Evolutionary conservation across 192 early-diverging fungal genomes (phyloP).

Genomic region (Backusella tuberculispora): DNA sequence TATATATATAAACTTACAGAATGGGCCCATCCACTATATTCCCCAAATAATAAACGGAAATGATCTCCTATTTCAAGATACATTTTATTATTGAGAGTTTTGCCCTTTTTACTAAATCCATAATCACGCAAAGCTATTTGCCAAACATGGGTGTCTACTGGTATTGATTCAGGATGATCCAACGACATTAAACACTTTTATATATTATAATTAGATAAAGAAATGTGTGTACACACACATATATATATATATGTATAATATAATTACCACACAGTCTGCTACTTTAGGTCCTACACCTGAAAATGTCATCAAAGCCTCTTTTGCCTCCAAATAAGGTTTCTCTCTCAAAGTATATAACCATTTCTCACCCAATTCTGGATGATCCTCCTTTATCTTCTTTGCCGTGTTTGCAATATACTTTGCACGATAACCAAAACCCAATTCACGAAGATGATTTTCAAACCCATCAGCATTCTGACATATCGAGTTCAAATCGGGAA

Average conservation of each 20-base stretch:
- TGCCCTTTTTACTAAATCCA: constrained; percentile 50
- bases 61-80: constrained; percentile 74
- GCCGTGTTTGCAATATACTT: constrained; percentile 87
- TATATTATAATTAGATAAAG: not conserved
- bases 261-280: constrained; percentile 86
- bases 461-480: constrained; percentile 48
- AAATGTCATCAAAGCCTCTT: constrained; percentile 67
- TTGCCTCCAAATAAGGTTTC: constrained; percentile 57
- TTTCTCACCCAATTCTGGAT: constrained; percentile 48
- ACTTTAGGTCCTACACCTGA: constrained; percentile 94
- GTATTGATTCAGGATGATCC: constrained; percentile 80
- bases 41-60: constrained; percentile 79
- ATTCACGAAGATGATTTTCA: constrained; percentile 64
- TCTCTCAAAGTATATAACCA: constrained; percentile 72
- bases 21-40: constrained; percentile 82
- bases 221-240: not conserved
- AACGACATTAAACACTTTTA: constrained; percentile 80
- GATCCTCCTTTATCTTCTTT: constrained; percentile 39
- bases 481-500: constrained; percentile 66
- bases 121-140: constrained; percentile 89
- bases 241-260: not conserved
- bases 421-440: constrained; percentile 97
- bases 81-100: constrained; percentile 63
- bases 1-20: constrained; percentile 47
- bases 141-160: constrained; percentile 97